These are phyloP conservation scores for Ascobolus immersus DNA, from an alignment of 495 filamentous ascomycete genomes.

Conservation along the genomic window DNA sequence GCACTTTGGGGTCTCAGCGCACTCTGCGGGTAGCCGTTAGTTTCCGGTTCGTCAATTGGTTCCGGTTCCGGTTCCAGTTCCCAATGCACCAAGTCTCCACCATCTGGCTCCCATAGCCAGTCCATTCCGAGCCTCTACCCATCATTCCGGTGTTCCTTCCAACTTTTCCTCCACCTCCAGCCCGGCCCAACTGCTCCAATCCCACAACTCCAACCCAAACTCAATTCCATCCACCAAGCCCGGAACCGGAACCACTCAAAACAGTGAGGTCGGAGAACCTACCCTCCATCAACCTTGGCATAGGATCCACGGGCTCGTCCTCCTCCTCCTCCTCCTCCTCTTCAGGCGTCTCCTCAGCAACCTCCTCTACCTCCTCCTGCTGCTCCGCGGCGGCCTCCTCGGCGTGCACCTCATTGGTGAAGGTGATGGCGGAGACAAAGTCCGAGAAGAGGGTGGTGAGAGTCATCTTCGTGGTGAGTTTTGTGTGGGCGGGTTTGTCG, in stretches of 20 bases:
- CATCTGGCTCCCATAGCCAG: constrained; percentile 1
- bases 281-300: constrained; percentile 81
- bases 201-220: constrained; percentile 1
- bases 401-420: constrained; percentile 33
- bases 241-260: constrained; percentile 3
- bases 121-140: background rate
- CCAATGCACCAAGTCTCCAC: background rate
- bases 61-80: background rate
- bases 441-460: constrained; percentile 39
- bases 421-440: constrained; percentile 29
- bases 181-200: background rate
- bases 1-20: constrained; percentile 61
- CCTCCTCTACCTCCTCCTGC: constrained; percentile 22
- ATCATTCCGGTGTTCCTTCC: background rate
- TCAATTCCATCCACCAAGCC: constrained; percentile 1
- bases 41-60: constrained; percentile 12
- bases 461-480: too few species aligned
- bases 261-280: constrained; percentile 19
- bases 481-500: constrained; percentile 17
- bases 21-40: constrained; percentile 33
- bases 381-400: constrained; percentile 28
- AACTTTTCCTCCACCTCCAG: background rate
- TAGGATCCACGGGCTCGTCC: constrained; percentile 66
- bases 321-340: constrained; percentile 60
- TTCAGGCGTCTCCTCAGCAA: constrained; percentile 17